These are phyloP conservation scores for Lasiosphaeria miniovina DNA, from an alignment of 495 filamentous ascomycete genomes.

Conservation along the genomic window DNA sequence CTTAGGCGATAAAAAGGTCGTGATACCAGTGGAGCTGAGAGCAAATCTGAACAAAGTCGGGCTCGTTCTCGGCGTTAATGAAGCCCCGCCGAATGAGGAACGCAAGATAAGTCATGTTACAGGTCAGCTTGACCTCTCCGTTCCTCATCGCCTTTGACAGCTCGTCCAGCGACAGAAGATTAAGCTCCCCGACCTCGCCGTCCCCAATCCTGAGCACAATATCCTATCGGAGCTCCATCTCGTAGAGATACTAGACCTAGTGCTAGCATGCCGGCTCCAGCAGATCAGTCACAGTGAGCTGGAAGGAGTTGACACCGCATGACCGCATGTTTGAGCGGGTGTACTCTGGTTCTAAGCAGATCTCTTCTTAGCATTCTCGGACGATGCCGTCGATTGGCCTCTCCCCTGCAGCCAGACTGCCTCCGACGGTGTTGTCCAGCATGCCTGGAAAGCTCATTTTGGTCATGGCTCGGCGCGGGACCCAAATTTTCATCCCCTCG, in stretches of 20 bases:
- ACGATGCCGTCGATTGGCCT: neutral
- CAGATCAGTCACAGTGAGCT: neutral
- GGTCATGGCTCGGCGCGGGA: neutral
- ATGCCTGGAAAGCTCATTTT: neutral
- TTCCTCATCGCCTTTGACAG: neutral
- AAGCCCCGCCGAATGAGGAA: neutral
- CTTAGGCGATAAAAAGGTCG: conserved; percentile 1
- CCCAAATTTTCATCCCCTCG: neutral
- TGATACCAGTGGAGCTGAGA: neutral
- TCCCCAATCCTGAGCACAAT: conserved; percentile 2
- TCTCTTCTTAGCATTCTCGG: conserved; percentile 1
- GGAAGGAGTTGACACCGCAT: conserved; percentile 1
- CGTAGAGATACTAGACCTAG: conserved; percentile 3
- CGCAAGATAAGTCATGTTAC: neutral
- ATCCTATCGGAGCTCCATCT: conserved; percentile 1
- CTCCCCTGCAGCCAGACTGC: neutral
- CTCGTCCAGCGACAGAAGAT: neutral
- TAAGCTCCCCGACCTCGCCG: neutral
- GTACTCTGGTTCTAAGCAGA: conserved; percentile 2
- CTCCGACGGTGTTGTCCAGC: neutral
- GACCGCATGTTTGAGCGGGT: neutral
- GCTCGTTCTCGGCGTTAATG: conserved; percentile 1
- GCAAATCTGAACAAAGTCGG: conserved; percentile 5
- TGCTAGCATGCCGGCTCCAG: neutral
- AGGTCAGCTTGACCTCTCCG: conserved; percentile 3